Evolutionary conservation across 2,329 filamentous ascomycete genomes (phyloP).

Genomic region (Erysiphe neolycopersici): DNA sequence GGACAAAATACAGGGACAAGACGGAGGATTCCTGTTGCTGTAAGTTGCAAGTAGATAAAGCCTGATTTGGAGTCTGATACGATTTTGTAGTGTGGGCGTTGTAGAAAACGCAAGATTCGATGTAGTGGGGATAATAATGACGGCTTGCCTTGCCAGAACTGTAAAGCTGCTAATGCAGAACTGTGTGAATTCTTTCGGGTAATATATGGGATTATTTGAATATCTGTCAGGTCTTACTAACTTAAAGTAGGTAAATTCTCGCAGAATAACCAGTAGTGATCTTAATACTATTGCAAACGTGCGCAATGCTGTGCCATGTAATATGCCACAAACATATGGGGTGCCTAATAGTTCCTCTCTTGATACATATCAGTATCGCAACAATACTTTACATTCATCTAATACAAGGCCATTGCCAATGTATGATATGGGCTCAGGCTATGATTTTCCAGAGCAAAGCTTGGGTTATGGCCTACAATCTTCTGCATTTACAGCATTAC

Average conservation of each 20-base stretch:
- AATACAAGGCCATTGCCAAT: constrained; percentile 6
- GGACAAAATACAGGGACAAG: constrained; percentile 2
- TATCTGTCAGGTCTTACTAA: constrained; percentile 7
- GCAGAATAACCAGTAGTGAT: neutral
- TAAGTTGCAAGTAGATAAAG: constrained; percentile 10
- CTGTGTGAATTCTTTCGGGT: constrained; percentile 64
- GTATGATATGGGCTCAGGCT: constrained; percentile 5
- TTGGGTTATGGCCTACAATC: constrained; percentile 6
- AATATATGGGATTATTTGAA: constrained; percentile 6
- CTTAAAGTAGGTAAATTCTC: neutral
- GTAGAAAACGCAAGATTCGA: constrained; percentile 79
- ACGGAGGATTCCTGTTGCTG: constrained; percentile 24
- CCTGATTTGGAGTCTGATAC: neutral
- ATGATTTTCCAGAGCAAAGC: constrained; percentile 8
- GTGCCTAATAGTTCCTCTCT: constrained; percentile 2
- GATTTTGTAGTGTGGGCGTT: constrained; percentile 49
- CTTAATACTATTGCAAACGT: constrained; percentile 2
- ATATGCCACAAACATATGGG: constrained; percentile 5
- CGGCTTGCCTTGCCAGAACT: constrained; percentile 56
- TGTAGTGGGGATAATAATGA: constrained; percentile 52
- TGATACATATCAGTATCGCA: constrained; percentile 5
- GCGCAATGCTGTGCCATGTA: constrained; percentile 7
- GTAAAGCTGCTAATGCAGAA: constrained; percentile 43
- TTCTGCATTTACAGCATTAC: constrained; percentile 1
- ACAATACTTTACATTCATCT: constrained; percentile 2